These are phyloP conservation scores for Evansstolkia leycettana DNA, from an alignment of 495 filamentous ascomycete genomes.

Conservation along the genomic window DNA sequence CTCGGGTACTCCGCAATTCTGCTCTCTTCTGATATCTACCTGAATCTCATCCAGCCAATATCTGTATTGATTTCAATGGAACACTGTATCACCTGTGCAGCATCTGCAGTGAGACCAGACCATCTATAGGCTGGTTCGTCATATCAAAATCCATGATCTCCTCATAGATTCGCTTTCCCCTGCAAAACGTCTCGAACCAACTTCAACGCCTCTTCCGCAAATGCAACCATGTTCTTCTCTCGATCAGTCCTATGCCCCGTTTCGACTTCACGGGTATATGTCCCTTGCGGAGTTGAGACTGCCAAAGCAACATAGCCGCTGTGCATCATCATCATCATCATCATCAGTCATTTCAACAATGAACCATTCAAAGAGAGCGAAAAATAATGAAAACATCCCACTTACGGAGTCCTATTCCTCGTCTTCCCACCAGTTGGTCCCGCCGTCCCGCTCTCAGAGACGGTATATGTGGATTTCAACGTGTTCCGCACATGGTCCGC, in stretches of 20 bases:
- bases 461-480: constrained; percentile 40
- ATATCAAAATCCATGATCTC: no score
- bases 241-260: constrained; percentile 36
- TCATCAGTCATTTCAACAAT: no score
- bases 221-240: constrained; percentile 48
- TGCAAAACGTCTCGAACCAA: constrained; percentile 45
- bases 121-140: no score
- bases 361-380: no score
- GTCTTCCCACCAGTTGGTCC: constrained; percentile 47
- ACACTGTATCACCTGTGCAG: no score
- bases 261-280: constrained; percentile 37
- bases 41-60: no score
- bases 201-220: constrained; percentile 43
- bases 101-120: no score
- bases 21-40: no score
- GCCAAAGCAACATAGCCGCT: constrained; percentile 50
- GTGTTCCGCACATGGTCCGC: constrained; percentile 40
- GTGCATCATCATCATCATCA: constrained; percentile 2
- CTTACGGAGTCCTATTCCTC: constrained; percentile 44
- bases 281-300: constrained; percentile 35
- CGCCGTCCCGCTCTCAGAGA: constrained; percentile 49
- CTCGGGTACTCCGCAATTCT: no score
- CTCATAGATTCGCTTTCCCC: constrained; percentile 31
- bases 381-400: constrained; percentile 1
- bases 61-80: no score